Conservation (phyloP, 306 rosid species). For the Sophora flavescens region DNA sequence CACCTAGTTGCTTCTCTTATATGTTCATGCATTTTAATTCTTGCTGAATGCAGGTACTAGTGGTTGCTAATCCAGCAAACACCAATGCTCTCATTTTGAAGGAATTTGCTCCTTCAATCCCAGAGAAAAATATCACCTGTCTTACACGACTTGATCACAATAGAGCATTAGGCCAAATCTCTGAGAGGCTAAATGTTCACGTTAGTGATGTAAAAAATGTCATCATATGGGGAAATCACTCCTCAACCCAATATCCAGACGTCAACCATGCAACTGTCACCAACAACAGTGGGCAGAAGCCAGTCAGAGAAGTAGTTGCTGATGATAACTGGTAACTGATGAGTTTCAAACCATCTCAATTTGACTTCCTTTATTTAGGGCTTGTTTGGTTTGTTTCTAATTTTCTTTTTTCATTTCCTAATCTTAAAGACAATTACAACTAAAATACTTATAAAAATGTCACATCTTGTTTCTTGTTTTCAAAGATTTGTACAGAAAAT, state of each 20-base stretch:
- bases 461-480: no score
- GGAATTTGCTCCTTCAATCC: slow-evolving; percentile 86
- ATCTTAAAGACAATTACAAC: no score
- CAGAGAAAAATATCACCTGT: slow-evolving; percentile 81
- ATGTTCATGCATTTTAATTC: slow-evolving; percentile 29
- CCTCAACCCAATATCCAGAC: slow-evolving; percentile 94
- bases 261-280: slow-evolving; percentile 80
- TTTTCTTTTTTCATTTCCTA: no score
- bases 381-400: no score
- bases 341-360: slow-evolving; percentile 15
- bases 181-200: slow-evolving; percentile 74
- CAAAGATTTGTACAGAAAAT: no score
- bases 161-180: slow-evolving; percentile 88
- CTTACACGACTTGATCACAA: slow-evolving; percentile 94
- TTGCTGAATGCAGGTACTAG: slow-evolving; percentile 68
- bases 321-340: slow-evolving; percentile 71
- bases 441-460: no score
- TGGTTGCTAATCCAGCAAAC: slow-evolving; percentile 96
- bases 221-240: slow-evolving; percentile 93
- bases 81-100: slow-evolving; percentile 88
- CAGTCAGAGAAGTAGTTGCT: slow-evolving; percentile 62
- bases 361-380: not conserved
- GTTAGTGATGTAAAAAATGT: slow-evolving; percentile 83
- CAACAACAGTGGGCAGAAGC: slow-evolving; percentile 46
- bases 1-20: slow-evolving; percentile 2